A percentile compares a stretch with the other conserved stretches of the same genome.
phyloP scores from a whole-genome alignment of 140 eudicot species.

The Erigeron philadelphicus region DNA sequence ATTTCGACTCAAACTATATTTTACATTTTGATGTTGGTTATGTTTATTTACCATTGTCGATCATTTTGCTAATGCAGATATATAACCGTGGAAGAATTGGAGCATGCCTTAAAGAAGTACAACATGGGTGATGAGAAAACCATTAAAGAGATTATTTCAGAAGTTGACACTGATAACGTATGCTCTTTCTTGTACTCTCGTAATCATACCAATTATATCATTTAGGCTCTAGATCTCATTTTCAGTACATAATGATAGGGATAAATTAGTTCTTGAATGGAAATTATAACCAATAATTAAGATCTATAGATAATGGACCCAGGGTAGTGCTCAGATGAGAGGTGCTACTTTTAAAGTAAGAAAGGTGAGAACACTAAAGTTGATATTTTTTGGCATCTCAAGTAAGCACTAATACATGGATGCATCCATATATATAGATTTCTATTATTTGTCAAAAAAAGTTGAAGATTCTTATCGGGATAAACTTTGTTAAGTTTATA shows the following conservation, averaged over 20 bases:
- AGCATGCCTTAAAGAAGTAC: constrained; percentile 80
- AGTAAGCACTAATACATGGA: too few species aligned
- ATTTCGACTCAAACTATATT: constrained; percentile 9
- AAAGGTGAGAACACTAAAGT: too few species aligned
- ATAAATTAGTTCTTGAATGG: too few species aligned
- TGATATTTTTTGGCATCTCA: too few species aligned
- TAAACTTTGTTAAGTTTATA: too few species aligned
- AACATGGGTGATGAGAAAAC: constrained; percentile 95
- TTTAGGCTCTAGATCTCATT: background rate
- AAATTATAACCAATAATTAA: background rate
- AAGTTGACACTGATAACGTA: constrained; percentile 93
- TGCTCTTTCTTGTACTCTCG: background rate
- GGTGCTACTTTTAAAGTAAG: too few species aligned
- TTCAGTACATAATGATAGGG: background rate
- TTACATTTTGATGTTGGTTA: background rate
- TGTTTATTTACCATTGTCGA: constrained; percentile 14
- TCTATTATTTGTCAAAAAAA: too few species aligned
- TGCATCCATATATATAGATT: too few species aligned
- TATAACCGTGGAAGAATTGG: constrained; percentile 90
- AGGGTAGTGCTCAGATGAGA: too few species aligned
- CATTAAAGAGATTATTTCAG: constrained; percentile 79
- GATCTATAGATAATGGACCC: background rate
- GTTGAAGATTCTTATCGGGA: too few species aligned
- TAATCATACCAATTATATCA: background rate
- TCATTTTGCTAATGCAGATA: constrained; percentile 40